A percentile compares a stretch with the other conserved stretches of the same genome.
phyloP scores from a whole-genome alignment of 306 rosid species.

The Quercus bicolor region DNA sequence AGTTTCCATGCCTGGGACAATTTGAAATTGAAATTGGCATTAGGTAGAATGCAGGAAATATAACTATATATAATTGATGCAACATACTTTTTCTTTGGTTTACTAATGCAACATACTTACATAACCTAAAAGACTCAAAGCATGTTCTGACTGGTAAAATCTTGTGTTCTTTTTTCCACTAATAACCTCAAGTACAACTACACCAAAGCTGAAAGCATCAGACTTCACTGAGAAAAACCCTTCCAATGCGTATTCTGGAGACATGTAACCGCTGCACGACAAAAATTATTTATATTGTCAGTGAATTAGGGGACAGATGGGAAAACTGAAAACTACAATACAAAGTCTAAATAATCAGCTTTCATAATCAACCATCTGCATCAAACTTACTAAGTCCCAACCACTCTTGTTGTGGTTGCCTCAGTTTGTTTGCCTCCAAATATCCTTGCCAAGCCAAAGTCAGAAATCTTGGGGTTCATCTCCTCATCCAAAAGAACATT shows the following conservation, averaged over 20 bases:
- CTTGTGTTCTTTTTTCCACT: constrained; percentile 46
- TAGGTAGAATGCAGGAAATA: background rate
- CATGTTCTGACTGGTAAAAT: constrained; percentile 29
- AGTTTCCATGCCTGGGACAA: constrained; percentile 44
- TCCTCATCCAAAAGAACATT: constrained; percentile 5
- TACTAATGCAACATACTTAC: constrained; percentile 26
- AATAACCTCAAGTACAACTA: constrained; percentile 49
- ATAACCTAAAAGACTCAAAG: constrained; percentile 44
- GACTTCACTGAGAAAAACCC: constrained; percentile 52
- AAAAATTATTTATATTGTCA: background rate
- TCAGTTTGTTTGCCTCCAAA: constrained; percentile 9
- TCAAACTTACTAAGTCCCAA: constrained; percentile 25
- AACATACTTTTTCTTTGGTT: too few relatives aligned
- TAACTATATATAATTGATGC: background rate
- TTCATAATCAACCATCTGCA: background rate
- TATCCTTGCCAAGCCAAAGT: constrained; percentile 26
- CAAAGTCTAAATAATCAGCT: background rate
- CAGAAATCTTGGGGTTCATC: constrained; percentile 21
- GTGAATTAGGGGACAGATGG: background rate
- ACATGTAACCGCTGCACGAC: constrained; percentile 42
- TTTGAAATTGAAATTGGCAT: background rate
- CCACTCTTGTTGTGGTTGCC: constrained; percentile 7
- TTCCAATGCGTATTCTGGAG: constrained; percentile 44
- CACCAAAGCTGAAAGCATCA: constrained; percentile 57
- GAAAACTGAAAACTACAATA: background rate